These are phyloP conservation scores for Tilletia indica DNA, from an alignment of 1,284 basidiomycete genomes.

Conservation along the genomic window DNA sequence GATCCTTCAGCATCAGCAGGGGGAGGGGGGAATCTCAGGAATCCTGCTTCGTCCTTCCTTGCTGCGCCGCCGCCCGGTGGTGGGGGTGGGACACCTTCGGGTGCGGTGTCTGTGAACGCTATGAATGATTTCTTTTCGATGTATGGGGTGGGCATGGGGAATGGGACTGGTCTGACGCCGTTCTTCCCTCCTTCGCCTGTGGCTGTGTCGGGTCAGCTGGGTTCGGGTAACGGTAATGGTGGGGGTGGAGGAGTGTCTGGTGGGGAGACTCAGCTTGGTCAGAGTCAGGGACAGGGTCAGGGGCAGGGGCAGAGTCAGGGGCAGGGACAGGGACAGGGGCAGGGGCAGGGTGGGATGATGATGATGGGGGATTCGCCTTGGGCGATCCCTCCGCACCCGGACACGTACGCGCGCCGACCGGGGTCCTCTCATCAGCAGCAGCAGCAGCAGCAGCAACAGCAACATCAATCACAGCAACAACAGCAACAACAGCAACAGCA, in stretches of 20 bases:
- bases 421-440: not conserved
- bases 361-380: constrained; percentile 6
- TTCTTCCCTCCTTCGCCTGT: not conserved
- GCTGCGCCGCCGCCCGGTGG: no score
- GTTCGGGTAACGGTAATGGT: not conserved
- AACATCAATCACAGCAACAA: not conserved
- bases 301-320: not conserved
- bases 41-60: no score
- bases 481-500: not conserved
- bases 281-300: not conserved
- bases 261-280: not conserved
- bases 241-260: not conserved
- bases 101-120: not conserved
- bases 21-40: no score
- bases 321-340: no score
- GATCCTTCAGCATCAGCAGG: no score
- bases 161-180: not conserved
- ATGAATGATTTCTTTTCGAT: constrained; percentile 11
- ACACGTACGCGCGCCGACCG: not conserved
- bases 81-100: no score
- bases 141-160: not conserved
- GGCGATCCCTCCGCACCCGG: not conserved
- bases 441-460: not conserved
- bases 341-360: no score
- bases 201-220: not conserved